A percentile compares a stretch with the other conserved stretches of the same genome.
Conservation (phyloP, 1,139 yeast species). For the Magnusiomyces sp. region DNA sequence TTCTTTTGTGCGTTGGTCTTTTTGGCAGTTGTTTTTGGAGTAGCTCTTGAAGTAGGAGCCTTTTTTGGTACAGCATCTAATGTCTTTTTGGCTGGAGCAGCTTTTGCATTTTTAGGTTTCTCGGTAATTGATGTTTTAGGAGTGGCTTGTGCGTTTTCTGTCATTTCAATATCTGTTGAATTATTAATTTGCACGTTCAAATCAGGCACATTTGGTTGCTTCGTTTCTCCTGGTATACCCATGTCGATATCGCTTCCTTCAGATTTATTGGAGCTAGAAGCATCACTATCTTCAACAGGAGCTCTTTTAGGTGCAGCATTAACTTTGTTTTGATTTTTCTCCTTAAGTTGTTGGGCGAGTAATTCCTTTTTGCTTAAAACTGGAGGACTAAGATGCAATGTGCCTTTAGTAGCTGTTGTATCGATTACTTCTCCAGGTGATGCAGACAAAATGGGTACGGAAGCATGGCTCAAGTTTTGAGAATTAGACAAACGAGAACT, state of each 20-base stretch:
- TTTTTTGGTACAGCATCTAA: neutral
- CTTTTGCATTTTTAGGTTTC: neutral
- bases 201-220: neutral
- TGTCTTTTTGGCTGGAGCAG: neutral
- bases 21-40: neutral
- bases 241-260: neutral
- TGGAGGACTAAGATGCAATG: too few relatives aligned
- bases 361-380: too few relatives aligned
- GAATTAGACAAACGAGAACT: neutral
- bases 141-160: neutral
- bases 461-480: neutral
- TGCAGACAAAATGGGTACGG: neutral
- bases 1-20: conserved; percentile 5
- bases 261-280: neutral
- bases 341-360: too few relatives aligned
- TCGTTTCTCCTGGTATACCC: neutral
- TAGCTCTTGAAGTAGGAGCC: neutral
- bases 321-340: too few relatives aligned
- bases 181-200: neutral
- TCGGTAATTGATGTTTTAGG: neutral
- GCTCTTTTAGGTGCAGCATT: too few relatives aligned
- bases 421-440: neutral
- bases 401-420: too few relatives aligned
- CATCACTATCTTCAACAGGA: neutral
- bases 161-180: neutral